phyloP scores from a whole-genome alignment of 345 rosid species.

The Sonneratia caseolaris region DNA sequence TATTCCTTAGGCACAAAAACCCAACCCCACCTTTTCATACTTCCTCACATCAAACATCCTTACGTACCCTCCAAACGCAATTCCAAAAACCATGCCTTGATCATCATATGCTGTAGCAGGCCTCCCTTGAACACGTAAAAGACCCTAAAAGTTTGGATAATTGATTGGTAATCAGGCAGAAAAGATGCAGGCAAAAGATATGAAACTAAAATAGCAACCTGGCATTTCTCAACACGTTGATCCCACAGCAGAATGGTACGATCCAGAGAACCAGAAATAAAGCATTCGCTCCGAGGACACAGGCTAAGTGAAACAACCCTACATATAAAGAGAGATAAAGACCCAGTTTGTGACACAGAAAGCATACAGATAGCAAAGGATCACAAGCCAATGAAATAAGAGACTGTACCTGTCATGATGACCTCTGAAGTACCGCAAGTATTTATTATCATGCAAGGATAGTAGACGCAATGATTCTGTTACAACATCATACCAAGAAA shows the following conservation, averaged over 20 bases:
- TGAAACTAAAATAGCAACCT: slow-evolving; percentile 33
- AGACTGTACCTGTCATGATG: slow-evolving; percentile 87
- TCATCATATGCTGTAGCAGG: slow-evolving; percentile 97
- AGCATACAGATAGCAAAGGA: background rate
- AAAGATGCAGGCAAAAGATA: background rate
- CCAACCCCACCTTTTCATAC: slow-evolving; percentile 74
- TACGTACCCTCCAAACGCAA: slow-evolving; percentile 87
- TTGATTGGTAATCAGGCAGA: slow-evolving; percentile 8
- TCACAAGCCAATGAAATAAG: slow-evolving; percentile 4
- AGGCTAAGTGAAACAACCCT: slow-evolving; percentile 95
- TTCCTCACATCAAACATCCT: slow-evolving; percentile 93
- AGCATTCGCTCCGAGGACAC: slow-evolving; percentile 75
- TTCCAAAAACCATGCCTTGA: slow-evolving; percentile 81
- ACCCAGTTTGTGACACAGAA: background rate
- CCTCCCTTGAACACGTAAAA: slow-evolving; percentile 73
- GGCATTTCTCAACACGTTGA: slow-evolving; percentile 94
- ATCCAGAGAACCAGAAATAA: slow-evolving; percentile 92
- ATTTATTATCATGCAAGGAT: slow-evolving; percentile 90
- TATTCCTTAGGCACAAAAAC: background rate
- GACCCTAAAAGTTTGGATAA: slow-evolving; percentile 33
- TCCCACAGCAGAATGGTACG: slow-evolving; percentile 97
- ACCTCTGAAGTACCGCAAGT: slow-evolving; percentile 91
- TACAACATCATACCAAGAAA: slow-evolving; percentile 4
- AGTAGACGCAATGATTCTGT: slow-evolving; percentile 85
- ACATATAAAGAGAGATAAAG: slow-evolving; percentile 7